Evolutionary conservation across 495 filamentous ascomycete species (phyloP).

Genomic region (Copromyces sp.): DNA sequence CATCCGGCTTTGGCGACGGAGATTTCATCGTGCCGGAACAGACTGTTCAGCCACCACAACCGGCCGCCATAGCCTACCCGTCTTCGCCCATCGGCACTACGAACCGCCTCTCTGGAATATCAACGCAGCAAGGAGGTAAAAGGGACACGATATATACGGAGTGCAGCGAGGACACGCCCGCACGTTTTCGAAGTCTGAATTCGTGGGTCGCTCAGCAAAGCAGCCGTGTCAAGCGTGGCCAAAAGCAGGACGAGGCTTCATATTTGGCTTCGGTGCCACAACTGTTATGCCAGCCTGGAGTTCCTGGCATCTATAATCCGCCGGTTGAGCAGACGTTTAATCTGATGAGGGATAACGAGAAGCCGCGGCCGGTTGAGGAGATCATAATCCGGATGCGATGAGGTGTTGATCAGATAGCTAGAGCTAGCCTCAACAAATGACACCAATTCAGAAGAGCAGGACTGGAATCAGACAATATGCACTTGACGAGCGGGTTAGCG

Average conservation of each 20-base stretch:
- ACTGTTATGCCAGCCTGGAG: constrained; percentile 13
- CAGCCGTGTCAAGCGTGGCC: constrained; percentile 27
- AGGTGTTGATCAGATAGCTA: background rate
- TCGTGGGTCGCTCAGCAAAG: constrained; percentile 55
- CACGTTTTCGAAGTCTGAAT: constrained; percentile 45
- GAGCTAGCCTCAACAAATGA: background rate
- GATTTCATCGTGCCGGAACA: constrained; percentile 30
- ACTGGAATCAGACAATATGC: background rate
- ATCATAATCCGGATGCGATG: background rate
- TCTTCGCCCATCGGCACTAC: constrained; percentile 7
- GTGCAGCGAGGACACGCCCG: constrained; percentile 36
- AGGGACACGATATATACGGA: constrained; percentile 38
- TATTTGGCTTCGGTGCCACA: constrained; percentile 18
- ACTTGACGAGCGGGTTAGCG: background rate
- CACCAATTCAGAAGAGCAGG: background rate
- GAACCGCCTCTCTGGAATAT: constrained; percentile 32
- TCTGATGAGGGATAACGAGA: constrained; percentile 27
- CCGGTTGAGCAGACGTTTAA: constrained; percentile 22
- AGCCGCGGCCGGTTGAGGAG: constrained; percentile 18
- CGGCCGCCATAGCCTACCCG: constrained; percentile 1
- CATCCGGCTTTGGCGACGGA: constrained; percentile 45
- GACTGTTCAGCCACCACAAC: constrained; percentile 6
- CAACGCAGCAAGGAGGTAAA: constrained; percentile 5
- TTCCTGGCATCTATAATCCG: constrained; percentile 23
- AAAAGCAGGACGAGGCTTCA: constrained; percentile 16